Evolutionary conservation across 306 rosid species (phyloP).

Genomic region (Vachellia collinsii): DNA sequence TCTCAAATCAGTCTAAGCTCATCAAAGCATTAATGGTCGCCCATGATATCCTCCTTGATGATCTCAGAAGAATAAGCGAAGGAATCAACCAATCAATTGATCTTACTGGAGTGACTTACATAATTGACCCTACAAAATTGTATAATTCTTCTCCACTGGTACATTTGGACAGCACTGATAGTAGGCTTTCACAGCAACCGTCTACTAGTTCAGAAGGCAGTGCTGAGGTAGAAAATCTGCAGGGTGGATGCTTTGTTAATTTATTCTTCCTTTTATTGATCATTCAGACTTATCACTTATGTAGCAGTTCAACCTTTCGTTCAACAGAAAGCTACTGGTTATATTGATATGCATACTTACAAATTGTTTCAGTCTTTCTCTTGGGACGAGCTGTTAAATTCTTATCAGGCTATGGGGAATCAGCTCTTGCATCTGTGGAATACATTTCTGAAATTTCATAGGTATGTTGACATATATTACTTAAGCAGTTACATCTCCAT

Average conservation of each 20-base stretch:
- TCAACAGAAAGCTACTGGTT: conserved; percentile 39
- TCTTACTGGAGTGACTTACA: conserved; percentile 60
- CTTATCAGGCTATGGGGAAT: conserved; percentile 64
- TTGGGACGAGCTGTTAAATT: conserved; percentile 49
- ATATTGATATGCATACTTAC: conserved; percentile 38
- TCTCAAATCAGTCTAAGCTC: conserved; percentile 45
- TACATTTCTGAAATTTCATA: conserved; percentile 76
- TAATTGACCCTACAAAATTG: conserved; percentile 53
- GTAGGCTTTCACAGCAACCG: conserved; percentile 39
- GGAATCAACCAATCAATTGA: conserved; percentile 69
- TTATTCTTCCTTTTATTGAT: conserved; percentile 29
- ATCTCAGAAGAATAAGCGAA: conserved; percentile 69
- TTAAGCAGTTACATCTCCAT: conserved; percentile 25
- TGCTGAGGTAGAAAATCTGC: conserved; percentile 59
- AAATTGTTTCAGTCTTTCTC: conserved; percentile 47
- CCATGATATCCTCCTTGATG: conserved; percentile 75
- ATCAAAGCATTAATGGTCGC: conserved; percentile 67
- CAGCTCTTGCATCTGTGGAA: conserved; percentile 74
- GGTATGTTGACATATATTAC: conserved; percentile 49
- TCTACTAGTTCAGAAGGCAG: conserved; percentile 53
- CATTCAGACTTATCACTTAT: conserved; percentile 27
- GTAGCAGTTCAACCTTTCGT: conserved; percentile 22
- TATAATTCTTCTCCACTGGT: conserved; percentile 44
- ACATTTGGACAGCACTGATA: conserved; percentile 39
- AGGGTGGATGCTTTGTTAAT: conserved; percentile 32